These are phyloP conservation scores for Solanum arcanum DNA, from an alignment of 257 asterid genomes.

Conservation along the genomic window DNA sequence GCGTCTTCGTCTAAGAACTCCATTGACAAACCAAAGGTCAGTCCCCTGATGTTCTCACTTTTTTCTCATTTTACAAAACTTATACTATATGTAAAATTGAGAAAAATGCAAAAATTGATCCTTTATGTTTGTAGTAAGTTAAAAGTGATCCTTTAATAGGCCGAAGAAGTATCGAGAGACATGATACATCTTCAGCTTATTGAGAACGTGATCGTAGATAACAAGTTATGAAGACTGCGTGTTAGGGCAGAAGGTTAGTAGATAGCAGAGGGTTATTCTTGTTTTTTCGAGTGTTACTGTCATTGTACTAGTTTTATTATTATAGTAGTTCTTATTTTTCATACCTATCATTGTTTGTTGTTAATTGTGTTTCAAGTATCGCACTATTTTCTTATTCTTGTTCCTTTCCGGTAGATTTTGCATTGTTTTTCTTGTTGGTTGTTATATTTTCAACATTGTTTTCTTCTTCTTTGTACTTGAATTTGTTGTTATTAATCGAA, in stretches of 20 bases:
- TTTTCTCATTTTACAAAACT: background rate
- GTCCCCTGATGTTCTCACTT: background rate
- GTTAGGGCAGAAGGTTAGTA: background rate
- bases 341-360: background rate
- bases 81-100: background rate
- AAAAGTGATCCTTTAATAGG: background rate
- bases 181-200: background rate
- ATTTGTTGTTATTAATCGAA: no score
- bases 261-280: background rate
- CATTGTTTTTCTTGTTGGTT: background rate
- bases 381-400: background rate
- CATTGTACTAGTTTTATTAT: no score
- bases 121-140: background rate
- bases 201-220: rapidly evolving
- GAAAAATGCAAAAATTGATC: background rate
- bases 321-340: no score
- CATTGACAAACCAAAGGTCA: conserved; percentile 21
- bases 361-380: no score
- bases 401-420: background rate
- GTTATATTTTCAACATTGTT: no score
- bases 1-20: conserved; percentile 87
- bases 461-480: background rate
- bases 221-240: rapidly evolving
- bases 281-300: no score
- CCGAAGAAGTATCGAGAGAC: background rate